phyloP scores from a whole-genome alignment of 2,329 filamentous ascomycete genomes.

The Anthostomella pinea region DNA sequence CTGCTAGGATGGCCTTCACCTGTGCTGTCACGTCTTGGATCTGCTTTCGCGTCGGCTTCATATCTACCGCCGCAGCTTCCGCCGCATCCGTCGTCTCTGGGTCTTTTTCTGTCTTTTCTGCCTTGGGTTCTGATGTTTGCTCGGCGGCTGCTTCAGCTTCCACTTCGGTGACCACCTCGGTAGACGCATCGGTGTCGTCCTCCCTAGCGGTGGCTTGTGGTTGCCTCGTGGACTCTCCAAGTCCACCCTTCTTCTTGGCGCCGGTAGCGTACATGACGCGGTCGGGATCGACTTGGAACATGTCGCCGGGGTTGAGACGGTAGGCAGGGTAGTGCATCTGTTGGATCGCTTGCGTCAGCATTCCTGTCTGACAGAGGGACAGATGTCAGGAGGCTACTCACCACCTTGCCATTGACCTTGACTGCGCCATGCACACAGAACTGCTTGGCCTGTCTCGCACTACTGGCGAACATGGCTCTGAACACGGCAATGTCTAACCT shows the following conservation, averaged over 20 bases:
- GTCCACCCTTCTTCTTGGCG: constrained; percentile 27
- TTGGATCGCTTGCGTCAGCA: constrained; percentile 2
- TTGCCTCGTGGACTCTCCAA: constrained; percentile 12
- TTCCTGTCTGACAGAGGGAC: background rate
- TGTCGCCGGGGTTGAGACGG: constrained; percentile 91
- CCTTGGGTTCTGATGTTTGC: constrained; percentile 15
- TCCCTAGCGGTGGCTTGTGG: constrained; percentile 13
- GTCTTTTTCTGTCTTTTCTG: constrained; percentile 33
- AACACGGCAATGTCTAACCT: constrained; percentile 93
- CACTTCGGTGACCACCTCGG: constrained; percentile 16
- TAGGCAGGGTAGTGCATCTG: constrained; percentile 93
- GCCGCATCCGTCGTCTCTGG: constrained; percentile 36
- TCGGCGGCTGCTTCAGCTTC: constrained; percentile 27
- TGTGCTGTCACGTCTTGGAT: constrained; percentile 53
- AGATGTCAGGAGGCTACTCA: constrained; percentile 36
- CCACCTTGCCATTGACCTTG: constrained; percentile 95
- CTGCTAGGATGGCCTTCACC: constrained; percentile 59
- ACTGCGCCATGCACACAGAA: constrained; percentile 92
- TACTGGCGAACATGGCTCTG: constrained; percentile 90
- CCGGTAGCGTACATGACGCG: constrained; percentile 88
- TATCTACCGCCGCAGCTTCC: constrained; percentile 20
- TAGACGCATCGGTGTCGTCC: constrained; percentile 15
- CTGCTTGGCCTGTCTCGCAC: constrained; percentile 85
- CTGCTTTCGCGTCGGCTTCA: constrained; percentile 30
- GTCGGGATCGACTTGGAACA: constrained; percentile 94